A percentile compares a stretch with the other conserved stretches of the same genome.
These are phyloP conservation scores for Hypoxylon subgilvum DNA, from an alignment of 495 filamentous ascomycete species.

Conservation along the genomic window DNA sequence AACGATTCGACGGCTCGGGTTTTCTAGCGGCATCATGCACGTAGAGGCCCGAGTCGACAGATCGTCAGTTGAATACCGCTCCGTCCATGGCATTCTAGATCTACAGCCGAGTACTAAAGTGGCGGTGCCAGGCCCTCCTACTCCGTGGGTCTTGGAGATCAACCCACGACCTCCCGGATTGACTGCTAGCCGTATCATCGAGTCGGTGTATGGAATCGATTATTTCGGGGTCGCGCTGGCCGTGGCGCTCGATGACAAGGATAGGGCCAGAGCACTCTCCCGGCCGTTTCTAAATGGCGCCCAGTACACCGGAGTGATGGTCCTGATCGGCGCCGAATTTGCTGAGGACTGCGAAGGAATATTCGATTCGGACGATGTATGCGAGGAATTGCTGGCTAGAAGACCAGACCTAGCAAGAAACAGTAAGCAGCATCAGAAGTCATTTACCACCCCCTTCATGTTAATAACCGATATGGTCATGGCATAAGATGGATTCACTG, in stretches of 20 bases:
- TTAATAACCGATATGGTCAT: too few species aligned
- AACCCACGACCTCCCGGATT: conserved; percentile 48
- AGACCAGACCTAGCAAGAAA: conserved; percentile 42
- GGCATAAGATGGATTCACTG: too few species aligned
- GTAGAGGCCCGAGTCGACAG: conserved; percentile 38
- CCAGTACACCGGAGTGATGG: conserved; percentile 35
- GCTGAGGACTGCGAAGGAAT: conserved; percentile 38
- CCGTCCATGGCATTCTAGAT: conserved; percentile 20
- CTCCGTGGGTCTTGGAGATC: conserved; percentile 46
- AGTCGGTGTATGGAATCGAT: conserved; percentile 50
- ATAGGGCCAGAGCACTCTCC: conserved; percentile 35
- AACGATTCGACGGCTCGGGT: conserved; percentile 37
- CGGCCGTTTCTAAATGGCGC: conserved; percentile 39
- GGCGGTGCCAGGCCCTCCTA: conserved; percentile 1
- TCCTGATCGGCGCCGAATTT: conserved; percentile 39
- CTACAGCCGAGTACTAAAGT: conserved; percentile 1
- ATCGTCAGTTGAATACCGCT: conserved; percentile 34
- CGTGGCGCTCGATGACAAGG: conserved; percentile 39
- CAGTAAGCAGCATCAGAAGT: conserved; percentile 12
- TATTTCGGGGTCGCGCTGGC: conserved; percentile 46
- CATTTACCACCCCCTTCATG: background rate
- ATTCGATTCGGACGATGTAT: conserved; percentile 49
- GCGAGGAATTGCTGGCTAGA: conserved; percentile 41
- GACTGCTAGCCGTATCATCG: conserved; percentile 38
- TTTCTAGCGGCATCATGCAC: conserved; percentile 37